Evolutionary conservation across 164 flowering plant species (phyloP).

Genomic region (grape (Vitis vinifera)): ASM3070453v1 NC_081807.1:10274501-10275000

Average conservation of each 20-base stretch:
- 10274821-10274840: constrained; percentile 49
- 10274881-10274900: neutral
- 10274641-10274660: constrained; percentile 52
- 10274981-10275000: too few relatives aligned
- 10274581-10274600: constrained; percentile 40
- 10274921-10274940: too few relatives aligned
- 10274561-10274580: constrained; percentile 69
- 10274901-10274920: too few relatives aligned
- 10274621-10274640: constrained; percentile 25
- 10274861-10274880: constrained; percentile 39
- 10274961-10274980: too few relatives aligned
- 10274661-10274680: constrained; percentile 48
- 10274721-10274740: constrained; percentile 9
- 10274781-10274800: constrained; percentile 22
- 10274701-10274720: constrained; percentile 31
- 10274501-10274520: constrained; percentile 81
- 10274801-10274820: constrained; percentile 43
- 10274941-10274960: too few relatives aligned
- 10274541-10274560: constrained; percentile 60
- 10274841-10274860: constrained; percentile 38
- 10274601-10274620: constrained; percentile 35
- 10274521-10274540: constrained; percentile 66
- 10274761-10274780: constrained; percentile 26
- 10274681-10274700: constrained; percentile 31
- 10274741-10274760: constrained; percentile 8